Percentiles rank a stretch among this genome's conserved stretches.
phyloP scores from a whole-genome alignment of 768 basidiomycete species.

The Lactarius hatsudake region DNA sequence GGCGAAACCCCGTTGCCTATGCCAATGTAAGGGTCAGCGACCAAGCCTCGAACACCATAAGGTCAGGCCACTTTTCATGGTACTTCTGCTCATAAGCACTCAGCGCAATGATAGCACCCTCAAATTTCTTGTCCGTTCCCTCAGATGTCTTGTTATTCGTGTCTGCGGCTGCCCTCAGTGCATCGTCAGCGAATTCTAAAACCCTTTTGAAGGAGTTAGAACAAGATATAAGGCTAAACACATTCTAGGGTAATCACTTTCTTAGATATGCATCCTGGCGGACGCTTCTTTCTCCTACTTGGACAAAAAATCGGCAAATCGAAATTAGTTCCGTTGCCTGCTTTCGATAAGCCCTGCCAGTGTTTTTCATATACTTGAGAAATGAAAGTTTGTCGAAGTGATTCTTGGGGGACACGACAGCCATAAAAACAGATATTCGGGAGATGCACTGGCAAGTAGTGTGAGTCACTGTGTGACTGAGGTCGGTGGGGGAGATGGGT shows the following conservation, averaged over 20 bases:
- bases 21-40: neutral
- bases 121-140: neutral
- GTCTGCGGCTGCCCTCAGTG: slow-evolving; percentile 1
- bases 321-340: slow-evolving; percentile 4
- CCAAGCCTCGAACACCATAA: neutral
- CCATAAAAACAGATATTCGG: neutral
- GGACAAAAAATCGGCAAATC: slow-evolving; percentile 14
- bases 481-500: neutral
- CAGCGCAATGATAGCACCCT: neutral
- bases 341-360: neutral
- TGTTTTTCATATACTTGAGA: neutral
- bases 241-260: neutral
- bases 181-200: slow-evolving; percentile 4
- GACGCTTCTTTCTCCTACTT: neutral
- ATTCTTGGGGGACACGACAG: too few species aligned
- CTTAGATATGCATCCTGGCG: neutral
- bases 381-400: neutral
- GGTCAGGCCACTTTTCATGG: neutral
- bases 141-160: neutral
- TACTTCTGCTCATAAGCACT: neutral
- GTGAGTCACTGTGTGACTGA: too few species aligned
- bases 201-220: neutral
- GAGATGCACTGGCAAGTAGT: neutral
- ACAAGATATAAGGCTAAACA: neutral
- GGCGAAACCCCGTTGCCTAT: neutral